These are phyloP conservation scores for Magnaporthiopsis rhizophila DNA, from an alignment of 2,329 filamentous ascomycete species.

Conservation along the genomic window DNA sequence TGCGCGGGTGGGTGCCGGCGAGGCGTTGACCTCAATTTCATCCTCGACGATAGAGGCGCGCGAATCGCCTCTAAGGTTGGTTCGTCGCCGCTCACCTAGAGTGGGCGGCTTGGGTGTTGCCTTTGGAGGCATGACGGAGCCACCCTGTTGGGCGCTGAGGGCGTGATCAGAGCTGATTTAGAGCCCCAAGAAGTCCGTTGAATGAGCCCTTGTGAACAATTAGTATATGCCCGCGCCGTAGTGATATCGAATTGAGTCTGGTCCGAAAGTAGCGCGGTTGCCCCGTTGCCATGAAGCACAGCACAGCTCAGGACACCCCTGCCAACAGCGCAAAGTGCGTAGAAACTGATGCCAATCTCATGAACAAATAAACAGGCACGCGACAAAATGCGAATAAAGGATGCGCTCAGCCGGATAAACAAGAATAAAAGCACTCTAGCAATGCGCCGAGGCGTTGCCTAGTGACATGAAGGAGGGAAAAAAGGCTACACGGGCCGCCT, in stretches of 20 bases:
- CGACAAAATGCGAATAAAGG: not conserved
- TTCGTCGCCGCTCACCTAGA: constrained; percentile 2
- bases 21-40: not conserved
- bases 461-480: not conserved
- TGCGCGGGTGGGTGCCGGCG: not conserved
- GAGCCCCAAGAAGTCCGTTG: not conserved
- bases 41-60: not conserved
- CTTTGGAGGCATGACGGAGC: constrained; percentile 6
- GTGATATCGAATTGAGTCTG: not conserved
- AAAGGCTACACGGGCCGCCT: not conserved
- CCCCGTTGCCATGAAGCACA: not conserved
- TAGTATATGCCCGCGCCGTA: not conserved
- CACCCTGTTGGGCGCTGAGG: not conserved
- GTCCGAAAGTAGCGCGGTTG: not conserved
- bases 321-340: not conserved
- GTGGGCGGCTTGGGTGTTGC: not conserved
- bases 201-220: not conserved
- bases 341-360: not conserved
- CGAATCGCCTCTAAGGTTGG: not conserved
- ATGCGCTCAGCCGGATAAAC: not conserved
- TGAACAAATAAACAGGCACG: no score
- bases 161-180: not conserved
- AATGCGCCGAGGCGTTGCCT: not conserved
- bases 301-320: not conserved
- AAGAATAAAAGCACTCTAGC: not conserved